Base-by-base conservation (phyloP, 768 basidiomycete genomes). In the Leccinum sublutescens region DNA sequence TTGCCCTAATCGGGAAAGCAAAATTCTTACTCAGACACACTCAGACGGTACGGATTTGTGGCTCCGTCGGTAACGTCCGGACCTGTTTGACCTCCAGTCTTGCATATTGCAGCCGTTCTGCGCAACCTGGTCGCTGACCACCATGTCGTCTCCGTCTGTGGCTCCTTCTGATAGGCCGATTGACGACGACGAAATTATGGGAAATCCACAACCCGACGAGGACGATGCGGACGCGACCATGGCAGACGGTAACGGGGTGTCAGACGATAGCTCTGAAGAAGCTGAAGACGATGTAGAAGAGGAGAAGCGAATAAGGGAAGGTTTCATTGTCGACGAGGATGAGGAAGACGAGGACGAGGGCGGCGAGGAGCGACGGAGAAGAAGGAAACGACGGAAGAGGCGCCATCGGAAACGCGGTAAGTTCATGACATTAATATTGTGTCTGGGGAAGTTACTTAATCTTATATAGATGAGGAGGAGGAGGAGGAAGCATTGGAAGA, bases 281-380 rank as follows among this genome's bases (percentile, higher is more conserved):
- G 88, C 84, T 36, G 92, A 95, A 38, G 94, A 96, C 51, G 94
- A 96, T 68, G 90, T 86, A 66, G 95, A 96, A 62, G 94, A 94
- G 76, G 89, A 79, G 66, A 82, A 84, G 58, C 80, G 84, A 57
- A 85, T 97, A 57, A 78, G 85, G 53, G 91, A 95, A 52, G 95
- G 92, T 0, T 97, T 98, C 70, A 97, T 98, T 66, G 94, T 95
- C 8, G 91, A 91, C 9, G 93, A 95, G 59, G 93, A 91, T 0
- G 89, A 94, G n/a, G 92, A 93, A 7, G 92, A 93, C 0, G 91
- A 89, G 4, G 89, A 85, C 0, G 85, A 85, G 2, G 84, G 82
- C 14, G 85, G 84, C 47, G 79, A 81, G 48, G 82, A 80, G 56
- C 78, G 81, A 59, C 80, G 76, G 48, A 78, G 83, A 65, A 81